Evolutionary conservation across 148 eudicot genomes (phyloP), one percentile per base, ranked within the genome.

Genomic region (Hydrangea macrophylla): DNA sequence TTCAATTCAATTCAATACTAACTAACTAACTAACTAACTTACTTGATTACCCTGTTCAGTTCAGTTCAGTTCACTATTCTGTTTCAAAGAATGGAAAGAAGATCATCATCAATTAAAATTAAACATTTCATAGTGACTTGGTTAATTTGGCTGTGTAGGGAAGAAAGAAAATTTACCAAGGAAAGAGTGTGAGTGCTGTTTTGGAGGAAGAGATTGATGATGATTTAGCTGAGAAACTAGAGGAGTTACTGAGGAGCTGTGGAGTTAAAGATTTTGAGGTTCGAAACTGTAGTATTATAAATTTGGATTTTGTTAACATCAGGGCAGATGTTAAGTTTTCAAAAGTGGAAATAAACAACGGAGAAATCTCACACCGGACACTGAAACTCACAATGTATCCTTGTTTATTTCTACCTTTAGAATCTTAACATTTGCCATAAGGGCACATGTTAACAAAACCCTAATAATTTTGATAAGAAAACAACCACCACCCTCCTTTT

Each of bases 111-210:
- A n/a, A n/a, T n/a, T n/a, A n/a, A n/a, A n/a, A n/a, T n/a, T n/a
- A n/a, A n/a, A n/a, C n/a, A n/a, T n/a, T n/a, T n/a, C n/a, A n/a
- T n/a, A n/a, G n/a, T n/a, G 26, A 55, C 39, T 12, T 64, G 69
- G 32, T 50, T 6, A 64, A n/a, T n/a, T 23, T 61, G 50, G n/a
- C 50, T 65, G n/a, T 39, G 55, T 39, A 95, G 99, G 97, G 96
- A 59, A 87, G 82, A 80, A 76, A 87, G 80, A 91, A 87, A 75
- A 84, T 86, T 3, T 67, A 67, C n/a, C 86, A 94, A 78, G 97
- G 87, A 28, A 61, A 78, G 67, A 82, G 73, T 62, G 83, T 26
- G 45, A 80, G 76, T 55, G 51, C 30, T 26, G 89, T 82, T 3
- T 32, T 86, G 35, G 84, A 88, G 54, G 85, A 80, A 45, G 96